Base-by-base conservation (phyloP, 345 rosid species). In the Arabis alpina region DNA sequence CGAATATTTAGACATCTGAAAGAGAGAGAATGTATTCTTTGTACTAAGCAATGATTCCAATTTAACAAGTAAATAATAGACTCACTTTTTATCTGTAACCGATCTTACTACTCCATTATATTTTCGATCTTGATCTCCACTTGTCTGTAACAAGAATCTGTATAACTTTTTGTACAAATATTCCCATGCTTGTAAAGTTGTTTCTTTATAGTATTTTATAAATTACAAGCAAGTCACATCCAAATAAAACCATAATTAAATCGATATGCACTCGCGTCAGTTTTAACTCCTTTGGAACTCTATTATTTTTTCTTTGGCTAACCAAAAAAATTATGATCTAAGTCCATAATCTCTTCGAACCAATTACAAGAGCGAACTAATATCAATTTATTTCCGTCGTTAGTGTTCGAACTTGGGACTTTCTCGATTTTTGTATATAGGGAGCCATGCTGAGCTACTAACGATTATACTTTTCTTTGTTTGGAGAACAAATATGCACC, bases 181-280 rank as follows among this genome's bases (percentile, higher is more conserved):
- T 10, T 37, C 54, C 53, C 77, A 40, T 65, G 60, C 60, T 42
- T 28, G 52, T 48, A 64, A 64, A 72, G 56, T 47, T 69, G 42
- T 37, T 28, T 28, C 5, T 39, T 7, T 16, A 48, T 24, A 11
- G 6, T 72, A 19, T 19, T 19, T 19, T 19, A 19, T 19, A 19
- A 19, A 19, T 14, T 32, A n/a, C 36, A 44, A 61, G 34, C 23
- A 44, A 36, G 15, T 54, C 54, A n/a, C 54, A 34, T 43, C 32
- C 37, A 50, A 54, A 41, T 5, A 41, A 15, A 40, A 1, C 52
- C 34, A 23, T 58, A 23, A 11, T 57, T 39, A 15, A 30, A 54
- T 12, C 62, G 45, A 37, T 10, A 5, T 39, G 30, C 45, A 28
- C 28, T 28, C 42, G 4, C 7, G 36, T 45, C 16, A 14, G 14